These are phyloP conservation scores for Plasmodium gaboni DNA, from an alignment of 169 alveolate genomes.

Conservation along the genomic window DNA sequence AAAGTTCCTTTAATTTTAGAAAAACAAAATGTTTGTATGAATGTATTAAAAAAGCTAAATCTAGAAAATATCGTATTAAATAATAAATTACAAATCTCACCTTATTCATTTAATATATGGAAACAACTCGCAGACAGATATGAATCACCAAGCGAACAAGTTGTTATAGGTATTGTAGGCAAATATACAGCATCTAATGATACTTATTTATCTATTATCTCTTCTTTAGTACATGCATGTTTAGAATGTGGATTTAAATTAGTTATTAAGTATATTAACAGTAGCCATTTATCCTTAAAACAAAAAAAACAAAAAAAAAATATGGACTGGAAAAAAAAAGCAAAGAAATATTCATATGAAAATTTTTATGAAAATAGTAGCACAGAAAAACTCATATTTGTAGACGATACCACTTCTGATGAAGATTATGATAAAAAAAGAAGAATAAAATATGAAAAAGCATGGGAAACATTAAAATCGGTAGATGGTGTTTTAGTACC, in stretches of 20 bases:
- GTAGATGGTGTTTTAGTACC: conserved; percentile 95
- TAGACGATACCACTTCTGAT: conserved; percentile 78
- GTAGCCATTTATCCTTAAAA: conserved; percentile 82
- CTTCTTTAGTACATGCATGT: conserved; percentile 95
- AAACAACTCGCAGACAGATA: conserved; percentile 71
- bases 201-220: conserved; percentile 93
- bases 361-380: conserved; percentile 5
- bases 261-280: conserved; percentile 86
- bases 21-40: conserved; percentile 82
- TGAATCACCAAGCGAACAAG: conserved; percentile 73
- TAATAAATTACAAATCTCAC: conserved; percentile 55
- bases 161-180: conserved; percentile 94
- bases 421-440: conserved; percentile 69
- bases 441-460: conserved; percentile 72
- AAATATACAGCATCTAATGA: conserved; percentile 95
- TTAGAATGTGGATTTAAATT: conserved; percentile 87
- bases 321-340: conserved; percentile 33
- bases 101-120: conserved; percentile 81
- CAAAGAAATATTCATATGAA: conserved; percentile 25
- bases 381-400: conserved; percentile 17
- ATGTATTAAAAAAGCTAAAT: conserved; percentile 74
- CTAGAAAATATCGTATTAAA: conserved; percentile 51
- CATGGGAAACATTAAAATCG: conserved; percentile 85
- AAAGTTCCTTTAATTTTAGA: conserved; percentile 88
- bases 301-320: conserved; percentile 61